These are phyloP conservation scores for Podila minutissima DNA, from an alignment of 192 early-diverging fungal genomes.

Conservation along the genomic window DNA sequence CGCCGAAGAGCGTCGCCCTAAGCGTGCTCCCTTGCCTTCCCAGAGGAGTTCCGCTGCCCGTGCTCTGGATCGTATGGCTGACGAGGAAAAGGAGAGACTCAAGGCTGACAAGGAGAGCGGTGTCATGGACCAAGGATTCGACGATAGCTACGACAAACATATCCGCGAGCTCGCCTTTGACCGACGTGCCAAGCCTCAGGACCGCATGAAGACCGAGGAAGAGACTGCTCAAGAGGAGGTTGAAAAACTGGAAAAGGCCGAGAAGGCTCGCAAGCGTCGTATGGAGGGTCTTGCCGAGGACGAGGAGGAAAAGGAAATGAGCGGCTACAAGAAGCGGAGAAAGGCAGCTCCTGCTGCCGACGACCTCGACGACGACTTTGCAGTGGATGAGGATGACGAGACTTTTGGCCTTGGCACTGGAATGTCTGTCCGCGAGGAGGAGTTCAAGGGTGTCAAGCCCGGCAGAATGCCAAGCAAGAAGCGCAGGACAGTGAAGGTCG, in stretches of 20 bases:
- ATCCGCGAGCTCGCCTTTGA: constrained; percentile 88
- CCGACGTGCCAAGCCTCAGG: constrained; percentile 84
- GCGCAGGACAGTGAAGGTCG: constrained; percentile 39
- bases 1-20: constrained; percentile 50
- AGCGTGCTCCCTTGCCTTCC: constrained; percentile 58
- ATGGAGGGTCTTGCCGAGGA: constrained; percentile 82
- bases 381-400: constrained; percentile 54
- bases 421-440: constrained; percentile 48
- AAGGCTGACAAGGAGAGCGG: constrained; percentile 41
- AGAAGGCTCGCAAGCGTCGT: constrained; percentile 78
- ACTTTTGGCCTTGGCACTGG: constrained; percentile 55
- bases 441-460: constrained; percentile 43
- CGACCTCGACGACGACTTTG: constrained; percentile 77
- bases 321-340: constrained; percentile 60
- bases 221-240: constrained; percentile 89
- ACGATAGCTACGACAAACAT: constrained; percentile 84
- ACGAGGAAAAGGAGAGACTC: constrained; percentile 47
- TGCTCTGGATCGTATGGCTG: constrained; percentile 38
- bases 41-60: constrained; percentile 47
- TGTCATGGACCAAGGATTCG: constrained; percentile 50
- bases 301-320: constrained; percentile 66
- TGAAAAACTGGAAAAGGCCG: constrained; percentile 86
- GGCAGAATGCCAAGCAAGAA: constrained; percentile 50
- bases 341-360: constrained; percentile 70
- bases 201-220: constrained; percentile 94